phyloP scores from a whole-genome alignment of 768 basidiomycete genomes.

The Hortiboletus flavorubellus region DNA sequence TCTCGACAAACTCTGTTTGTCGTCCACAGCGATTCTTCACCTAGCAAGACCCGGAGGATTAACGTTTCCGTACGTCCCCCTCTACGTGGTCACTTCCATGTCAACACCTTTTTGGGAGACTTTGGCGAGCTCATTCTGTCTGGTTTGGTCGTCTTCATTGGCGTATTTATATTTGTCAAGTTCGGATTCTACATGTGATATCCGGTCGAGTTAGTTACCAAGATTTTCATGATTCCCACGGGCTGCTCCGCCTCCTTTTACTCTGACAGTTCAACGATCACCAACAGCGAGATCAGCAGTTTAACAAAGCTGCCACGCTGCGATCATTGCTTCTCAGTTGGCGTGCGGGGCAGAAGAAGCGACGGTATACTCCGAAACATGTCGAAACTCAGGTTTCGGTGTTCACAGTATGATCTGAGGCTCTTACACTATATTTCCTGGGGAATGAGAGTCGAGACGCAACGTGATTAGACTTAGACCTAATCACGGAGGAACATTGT shows the following conservation, averaged over 20 bases:
- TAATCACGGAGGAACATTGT: too few relatives aligned
- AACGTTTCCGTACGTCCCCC: slow-evolving; percentile 56
- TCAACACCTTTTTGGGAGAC: slow-evolving; percentile 71
- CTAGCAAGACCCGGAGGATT: slow-evolving; percentile 49
- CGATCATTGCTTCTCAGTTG: too few relatives aligned
- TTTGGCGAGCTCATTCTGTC: slow-evolving; percentile 34
- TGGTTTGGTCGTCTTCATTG: slow-evolving; percentile 32
- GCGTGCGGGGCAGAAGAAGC: too few relatives aligned
- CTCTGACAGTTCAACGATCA: too few relatives aligned
- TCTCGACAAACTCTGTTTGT: slow-evolving; percentile 73
- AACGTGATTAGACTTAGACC: too few relatives aligned
- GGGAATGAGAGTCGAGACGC: too few relatives aligned
- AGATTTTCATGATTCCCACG: not conserved
- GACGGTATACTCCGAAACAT: not conserved
- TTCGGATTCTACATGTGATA: slow-evolving; percentile 26
- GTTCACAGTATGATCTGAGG: not conserved
- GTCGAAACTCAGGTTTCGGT: not conserved
- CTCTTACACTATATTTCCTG: too few relatives aligned
- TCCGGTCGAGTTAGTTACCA: not conserved
- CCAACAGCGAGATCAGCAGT: not conserved
- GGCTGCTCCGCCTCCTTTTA: not conserved
- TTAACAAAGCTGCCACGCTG: not conserved
- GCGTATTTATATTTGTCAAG: slow-evolving; percentile 29
- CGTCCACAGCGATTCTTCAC: slow-evolving; percentile 40
- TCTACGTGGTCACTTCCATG: slow-evolving; percentile 43